Conservation (phyloP, 2,329 filamentous ascomycete species). For the Fusarium incarnatum region DNA sequence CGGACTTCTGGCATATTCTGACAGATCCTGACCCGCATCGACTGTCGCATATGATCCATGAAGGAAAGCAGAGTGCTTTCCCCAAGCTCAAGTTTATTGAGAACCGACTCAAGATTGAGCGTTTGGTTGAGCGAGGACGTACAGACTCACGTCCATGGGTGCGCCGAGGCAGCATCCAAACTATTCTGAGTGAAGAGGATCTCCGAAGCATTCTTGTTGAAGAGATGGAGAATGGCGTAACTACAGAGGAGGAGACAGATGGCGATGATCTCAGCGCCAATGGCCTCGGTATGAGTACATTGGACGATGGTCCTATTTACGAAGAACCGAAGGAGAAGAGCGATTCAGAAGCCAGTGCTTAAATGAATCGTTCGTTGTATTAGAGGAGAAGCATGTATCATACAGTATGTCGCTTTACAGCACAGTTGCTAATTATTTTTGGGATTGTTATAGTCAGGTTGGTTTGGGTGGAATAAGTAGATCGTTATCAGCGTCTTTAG, state of each 20-base stretch:
- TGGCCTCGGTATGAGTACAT: slow-evolving; percentile 46
- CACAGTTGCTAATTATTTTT: background rate
- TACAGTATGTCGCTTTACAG: slow-evolving; percentile 14
- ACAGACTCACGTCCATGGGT: slow-evolving; percentile 63
- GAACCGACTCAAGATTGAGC: slow-evolving; percentile 88
- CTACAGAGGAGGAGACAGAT: slow-evolving; percentile 54
- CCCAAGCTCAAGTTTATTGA: slow-evolving; percentile 91
- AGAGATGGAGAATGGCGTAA: slow-evolving; percentile 49
- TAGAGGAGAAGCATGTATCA: background rate
- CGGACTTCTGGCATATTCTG: slow-evolving; percentile 88
- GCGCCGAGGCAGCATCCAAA: slow-evolving; percentile 66
- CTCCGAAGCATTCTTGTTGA: slow-evolving; percentile 61
- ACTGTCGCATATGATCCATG: slow-evolving; percentile 88
- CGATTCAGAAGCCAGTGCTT: slow-evolving; percentile 25
- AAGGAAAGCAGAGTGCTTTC: slow-evolving; percentile 89
- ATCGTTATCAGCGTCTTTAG: slow-evolving; percentile 16
- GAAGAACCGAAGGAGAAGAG: slow-evolving; percentile 42
- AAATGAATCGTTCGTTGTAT: background rate
- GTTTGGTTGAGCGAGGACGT: slow-evolving; percentile 70
- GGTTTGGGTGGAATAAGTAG: background rate
- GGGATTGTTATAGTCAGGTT: slow-evolving; percentile 8
- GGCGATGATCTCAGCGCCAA: slow-evolving; percentile 47
- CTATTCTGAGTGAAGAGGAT: slow-evolving; percentile 71
- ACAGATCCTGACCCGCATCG: slow-evolving; percentile 81
- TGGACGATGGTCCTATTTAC: slow-evolving; percentile 43